Evolutionary conservation across 2,329 filamentous ascomycete genomes (phyloP), one percentile per base, ranked within the genome.

Genomic region (Zymoseptoria crescenta): DNA sequence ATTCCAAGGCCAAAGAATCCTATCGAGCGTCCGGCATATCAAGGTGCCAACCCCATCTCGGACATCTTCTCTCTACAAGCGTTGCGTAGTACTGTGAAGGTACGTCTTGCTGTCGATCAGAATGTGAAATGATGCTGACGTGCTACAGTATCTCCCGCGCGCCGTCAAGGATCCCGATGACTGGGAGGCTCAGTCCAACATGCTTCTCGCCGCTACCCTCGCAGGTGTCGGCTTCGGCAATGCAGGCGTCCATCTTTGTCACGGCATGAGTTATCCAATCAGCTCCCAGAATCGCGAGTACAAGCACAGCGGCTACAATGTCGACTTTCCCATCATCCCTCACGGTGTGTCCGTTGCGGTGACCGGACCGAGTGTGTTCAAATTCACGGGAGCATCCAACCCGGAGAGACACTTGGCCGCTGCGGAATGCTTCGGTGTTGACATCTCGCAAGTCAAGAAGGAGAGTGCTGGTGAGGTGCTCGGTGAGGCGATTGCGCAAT

Each of bases 191-290:
- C 94, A 99, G 75, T 88, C 84, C 30, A 86, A 97, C 74, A 99
- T 99, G 95, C 81, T 99, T 29, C 83, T 99, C 20, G 94, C 94
- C 2, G 89, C 94, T 0, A 99, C 94, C 0, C 79, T 99, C 1
- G 94, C 95, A 0, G 94, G 94, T 52, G 91, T 99, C 2, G 94
- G 94, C 0, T 99, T 99, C 73, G 94, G 95, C 20, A 99, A 99
- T 69, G 95, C 95, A 1, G 94, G 95, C 54, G 94, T 99, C 2
- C 94, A 99, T 76, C 80, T 90, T 8, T 90, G 87, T 73, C 87
- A 90, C 72, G 87, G 93, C 72, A 97, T 99, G 93, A 95, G 89
- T 24, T 99, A 99, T 71, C 94, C 94, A 19, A 96, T 99, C 70
- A 96, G 91, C 0, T 90, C 91, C 29, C 92, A 96, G 73, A 99